These are phyloP conservation scores for Stentor coeruleus DNA, from an alignment of 73 alveolate species.

Conservation along the genomic window DNA sequence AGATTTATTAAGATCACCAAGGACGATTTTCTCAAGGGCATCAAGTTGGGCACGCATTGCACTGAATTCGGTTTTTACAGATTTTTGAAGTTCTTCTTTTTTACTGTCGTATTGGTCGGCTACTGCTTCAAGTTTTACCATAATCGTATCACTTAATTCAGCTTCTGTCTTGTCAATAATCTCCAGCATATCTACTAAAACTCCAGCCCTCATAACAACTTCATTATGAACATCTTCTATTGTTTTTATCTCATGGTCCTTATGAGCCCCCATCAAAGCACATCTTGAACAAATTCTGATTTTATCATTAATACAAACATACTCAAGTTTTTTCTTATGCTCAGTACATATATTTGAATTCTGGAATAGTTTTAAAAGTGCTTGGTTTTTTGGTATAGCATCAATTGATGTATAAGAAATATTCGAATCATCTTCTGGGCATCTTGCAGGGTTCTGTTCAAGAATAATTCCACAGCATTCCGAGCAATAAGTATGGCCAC, in stretches of 20 bases:
- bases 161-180: conserved; percentile 42
- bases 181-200: conserved; percentile 72
- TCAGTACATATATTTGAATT: conserved; percentile 32
- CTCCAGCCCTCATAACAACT: conserved; percentile 64
- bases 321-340: conserved; percentile 72
- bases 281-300: conserved; percentile 84
- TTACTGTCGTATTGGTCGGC: neutral
- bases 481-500: conserved; percentile 26
- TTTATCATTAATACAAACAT: conserved; percentile 79
- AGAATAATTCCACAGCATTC: neutral
- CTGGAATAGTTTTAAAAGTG: neutral
- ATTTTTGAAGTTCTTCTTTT: neutral
- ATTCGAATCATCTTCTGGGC: conserved; percentile 19
- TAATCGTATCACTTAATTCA: conserved; percentile 2
- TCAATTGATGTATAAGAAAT: neutral
- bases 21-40: neutral
- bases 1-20: neutral
- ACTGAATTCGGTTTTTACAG: neutral
- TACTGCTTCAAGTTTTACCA: neutral
- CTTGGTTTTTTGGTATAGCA: conserved; percentile 9
- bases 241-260: conserved; percentile 80
- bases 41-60: neutral
- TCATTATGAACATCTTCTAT: conserved; percentile 84
- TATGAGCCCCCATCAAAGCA: conserved; percentile 87
- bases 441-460: neutral